Conservation (phyloP, 495 filamentous ascomycete genomes). For the Lepidopterella palustris region DNA sequence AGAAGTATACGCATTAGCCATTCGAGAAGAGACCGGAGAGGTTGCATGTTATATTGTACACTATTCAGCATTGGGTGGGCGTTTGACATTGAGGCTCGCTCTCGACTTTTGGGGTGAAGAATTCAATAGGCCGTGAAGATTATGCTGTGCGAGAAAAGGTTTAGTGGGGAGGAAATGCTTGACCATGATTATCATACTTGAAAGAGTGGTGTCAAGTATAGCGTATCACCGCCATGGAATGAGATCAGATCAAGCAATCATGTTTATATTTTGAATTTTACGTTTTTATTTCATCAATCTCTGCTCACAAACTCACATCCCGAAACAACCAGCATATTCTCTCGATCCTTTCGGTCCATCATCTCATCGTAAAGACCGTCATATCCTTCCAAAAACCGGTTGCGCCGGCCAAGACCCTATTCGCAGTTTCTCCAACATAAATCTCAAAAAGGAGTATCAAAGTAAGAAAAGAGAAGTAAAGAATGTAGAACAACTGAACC, state of each 20-base stretch:
- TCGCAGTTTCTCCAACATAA: neutral
- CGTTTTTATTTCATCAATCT: neutral
- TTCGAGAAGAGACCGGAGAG: neutral
- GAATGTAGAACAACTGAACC: neutral
- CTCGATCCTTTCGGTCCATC: neutral
- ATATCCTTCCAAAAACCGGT: neutral
- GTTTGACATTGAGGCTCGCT: neutral
- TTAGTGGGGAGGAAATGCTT: too few relatives aligned
- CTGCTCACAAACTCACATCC: neutral
- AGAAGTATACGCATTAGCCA: constrained; percentile 5
- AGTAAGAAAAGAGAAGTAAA: neutral
- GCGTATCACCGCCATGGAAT: neutral
- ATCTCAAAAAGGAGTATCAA: neutral
- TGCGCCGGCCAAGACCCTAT: neutral
- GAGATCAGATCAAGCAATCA: neutral
- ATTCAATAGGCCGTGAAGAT: neutral
- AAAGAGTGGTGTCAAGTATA: neutral
- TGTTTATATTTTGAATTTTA: neutral
- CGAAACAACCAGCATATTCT: neutral
- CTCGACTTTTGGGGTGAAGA: neutral
- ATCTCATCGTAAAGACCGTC: neutral
- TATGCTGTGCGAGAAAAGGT: neutral
- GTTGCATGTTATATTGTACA: neutral
- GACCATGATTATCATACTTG: too few relatives aligned
- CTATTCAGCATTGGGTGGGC: constrained; percentile 1